Percentiles rank a stretch among this genome's conserved stretches.
These are phyloP conservation scores for Gloeostereum incarnatum DNA, from an alignment of 768 basidiomycete genomes.

Conservation along the genomic window DNA sequence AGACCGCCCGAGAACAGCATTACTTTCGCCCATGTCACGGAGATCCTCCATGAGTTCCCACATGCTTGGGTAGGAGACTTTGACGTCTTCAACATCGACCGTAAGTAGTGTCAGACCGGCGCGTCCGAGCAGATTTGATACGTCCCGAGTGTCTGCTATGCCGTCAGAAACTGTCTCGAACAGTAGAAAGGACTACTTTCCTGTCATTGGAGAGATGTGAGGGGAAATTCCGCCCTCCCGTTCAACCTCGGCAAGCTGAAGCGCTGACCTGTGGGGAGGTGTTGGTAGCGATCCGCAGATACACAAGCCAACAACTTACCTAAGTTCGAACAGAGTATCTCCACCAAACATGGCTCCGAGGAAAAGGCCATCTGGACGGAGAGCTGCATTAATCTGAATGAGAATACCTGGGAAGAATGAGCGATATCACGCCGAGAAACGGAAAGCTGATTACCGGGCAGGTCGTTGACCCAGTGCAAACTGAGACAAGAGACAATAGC, in stretches of 20 bases:
- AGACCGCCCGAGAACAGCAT: slow-evolving; percentile 80
- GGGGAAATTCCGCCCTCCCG: slow-evolving; percentile 96
- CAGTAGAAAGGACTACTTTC: slow-evolving; percentile 27
- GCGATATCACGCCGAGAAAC: slow-evolving; percentile 1
- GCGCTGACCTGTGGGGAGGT: slow-evolving; percentile 52
- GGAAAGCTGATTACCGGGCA: slow-evolving; percentile 54
- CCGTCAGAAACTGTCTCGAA: neutral
- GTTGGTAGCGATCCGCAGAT: slow-evolving; percentile 2
- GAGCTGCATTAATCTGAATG: slow-evolving; percentile 75
- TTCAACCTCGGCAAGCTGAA: slow-evolving; percentile 91
- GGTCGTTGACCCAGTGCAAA: slow-evolving; percentile 96
- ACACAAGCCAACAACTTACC: slow-evolving; percentile 31
- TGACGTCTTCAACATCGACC: slow-evolving; percentile 91
- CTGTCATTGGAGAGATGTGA: slow-evolving; percentile 95
- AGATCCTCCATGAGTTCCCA: slow-evolving; percentile 94
- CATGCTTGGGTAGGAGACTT: slow-evolving; percentile 86
- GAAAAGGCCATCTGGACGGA: slow-evolving; percentile 90
- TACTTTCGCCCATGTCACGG: slow-evolving; percentile 94
- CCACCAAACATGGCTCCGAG: slow-evolving; percentile 93
- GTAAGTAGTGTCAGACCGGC: slow-evolving; percentile 93
- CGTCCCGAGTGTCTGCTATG: slow-evolving; percentile 73
- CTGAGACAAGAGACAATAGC: slow-evolving; percentile 87
- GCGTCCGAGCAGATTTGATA: slow-evolving; percentile 85
- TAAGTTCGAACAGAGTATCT: slow-evolving; percentile 90
- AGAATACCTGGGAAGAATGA: slow-evolving; percentile 50